A percentile compares a stretch with the other conserved stretches of the same genome.
phyloP scores from a whole-genome alignment of 768 basidiomycete genomes.

The Mycena sanguinolenta region DNA sequence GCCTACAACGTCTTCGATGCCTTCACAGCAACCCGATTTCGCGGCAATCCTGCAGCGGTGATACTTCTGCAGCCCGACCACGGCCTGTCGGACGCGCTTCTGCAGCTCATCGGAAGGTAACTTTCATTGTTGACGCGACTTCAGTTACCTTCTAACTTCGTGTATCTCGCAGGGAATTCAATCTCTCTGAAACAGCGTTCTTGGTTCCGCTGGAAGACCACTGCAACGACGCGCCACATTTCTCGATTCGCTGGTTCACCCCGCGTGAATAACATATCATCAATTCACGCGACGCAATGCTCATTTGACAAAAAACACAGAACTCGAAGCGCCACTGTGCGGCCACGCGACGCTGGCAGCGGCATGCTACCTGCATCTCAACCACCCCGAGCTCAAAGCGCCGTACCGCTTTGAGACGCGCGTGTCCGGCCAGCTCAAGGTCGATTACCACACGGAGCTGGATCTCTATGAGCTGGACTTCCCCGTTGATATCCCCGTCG shows the following conservation, averaged over 20 bases:
- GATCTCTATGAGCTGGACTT: neutral
- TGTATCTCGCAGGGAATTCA: slow-evolving; percentile 11
- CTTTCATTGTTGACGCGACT: neutral
- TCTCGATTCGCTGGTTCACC: slow-evolving; percentile 27
- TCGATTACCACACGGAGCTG: neutral
- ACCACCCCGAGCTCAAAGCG: slow-evolving; percentile 27
- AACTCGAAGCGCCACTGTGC: slow-evolving; percentile 32
- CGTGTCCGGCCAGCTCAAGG: neutral
- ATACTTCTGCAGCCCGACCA: too few relatives aligned
- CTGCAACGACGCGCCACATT: neutral
- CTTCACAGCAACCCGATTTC: neutral
- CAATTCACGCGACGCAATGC: neutral
- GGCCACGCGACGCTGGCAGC: slow-evolving; percentile 34
- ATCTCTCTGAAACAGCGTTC: neutral
- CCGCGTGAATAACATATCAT: neutral
- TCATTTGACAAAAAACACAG: neutral
- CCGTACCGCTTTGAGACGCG: slow-evolving; percentile 33
- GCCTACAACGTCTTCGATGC: neutral
- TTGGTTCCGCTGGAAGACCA: neutral
- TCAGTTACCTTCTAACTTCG: neutral
- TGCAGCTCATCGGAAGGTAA: neutral
- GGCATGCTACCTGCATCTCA: slow-evolving; percentile 23
- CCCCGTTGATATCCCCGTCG: slow-evolving; percentile 22
- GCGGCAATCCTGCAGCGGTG: neutral
- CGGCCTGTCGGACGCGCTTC: neutral